Evolutionary conservation across 257 asterid species (phyloP), one percentile per base, ranked within the genome.

Genomic region (Jaltomata sinuosa): DNA sequence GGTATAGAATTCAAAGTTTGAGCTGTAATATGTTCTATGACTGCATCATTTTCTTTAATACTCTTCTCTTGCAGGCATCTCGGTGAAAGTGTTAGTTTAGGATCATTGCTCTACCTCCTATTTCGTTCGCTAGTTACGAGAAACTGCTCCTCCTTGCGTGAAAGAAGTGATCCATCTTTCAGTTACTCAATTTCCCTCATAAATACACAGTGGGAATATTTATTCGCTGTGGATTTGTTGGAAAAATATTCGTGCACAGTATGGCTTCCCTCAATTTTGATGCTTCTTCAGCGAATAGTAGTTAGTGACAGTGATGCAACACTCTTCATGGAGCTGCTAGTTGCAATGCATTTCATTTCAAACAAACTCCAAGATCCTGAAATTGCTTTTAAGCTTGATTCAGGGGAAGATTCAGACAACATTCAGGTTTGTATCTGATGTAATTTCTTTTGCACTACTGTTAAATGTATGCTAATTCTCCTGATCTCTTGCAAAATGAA

Each of bases 291-390:
- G 87, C 92, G 89, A 88, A 88, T 93, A 49, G 89, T 88, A 87
- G 88, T 38, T 65, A 81, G 86, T 53, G 79, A 87, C 72, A 84
- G 86, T 85, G 87, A 81, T 82, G 91, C 86, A 85, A 92, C 87
- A 42, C 90, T 85, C 72, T 91, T 87, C 82, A 83, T 89, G 91
- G 96, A 87, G 65, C 87, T 90, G 85, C 84, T 90, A 80, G 96
- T 93, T 53, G 87, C 92, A 1, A 86, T 91, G 92, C 91, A 85
- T 82, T 93, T 93, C 87, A 87, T 91, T 84, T 86, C 92, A 62
- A 93, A 93, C 78, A 95, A 94, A 91, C 89, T 95, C 67, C 95
- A 84, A 79, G 93, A 94, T 91, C 99, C 98, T 87, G 98, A 94
- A 85, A 89, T 94, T 80, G 84, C 91, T 84, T 89, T 90, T 91